A percentile compares a stretch with the other conserved stretches of the same genome.
phyloP scores from a whole-genome alignment of 2,329 filamentous ascomycete genomes.

The Phaeosphaeriaceae sp. region DNA sequence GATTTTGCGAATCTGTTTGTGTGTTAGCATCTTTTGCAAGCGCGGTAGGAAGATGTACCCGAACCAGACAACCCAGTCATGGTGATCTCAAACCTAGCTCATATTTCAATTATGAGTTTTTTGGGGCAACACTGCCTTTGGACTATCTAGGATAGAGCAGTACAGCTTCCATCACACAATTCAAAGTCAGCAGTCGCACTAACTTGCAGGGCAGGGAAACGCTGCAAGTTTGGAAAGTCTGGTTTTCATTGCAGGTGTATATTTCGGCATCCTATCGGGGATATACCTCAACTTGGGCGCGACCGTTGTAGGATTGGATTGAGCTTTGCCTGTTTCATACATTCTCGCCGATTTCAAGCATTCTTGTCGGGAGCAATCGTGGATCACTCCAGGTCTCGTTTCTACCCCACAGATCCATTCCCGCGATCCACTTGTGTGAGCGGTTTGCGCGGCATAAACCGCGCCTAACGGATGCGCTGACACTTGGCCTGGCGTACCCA shows the following conservation, averaged over 20 bases:
- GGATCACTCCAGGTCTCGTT: not conserved
- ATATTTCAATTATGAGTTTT: too few species aligned
- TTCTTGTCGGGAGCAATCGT: not conserved
- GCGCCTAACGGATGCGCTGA: not conserved
- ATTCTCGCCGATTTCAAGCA: not conserved
- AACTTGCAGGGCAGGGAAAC: too few species aligned
- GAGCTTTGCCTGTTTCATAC: not conserved
- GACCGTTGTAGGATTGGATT: not conserved
- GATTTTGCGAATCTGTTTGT: too few species aligned
- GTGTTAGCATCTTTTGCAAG: too few species aligned
- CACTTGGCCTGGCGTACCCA: not conserved
- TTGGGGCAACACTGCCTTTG: too few species aligned
- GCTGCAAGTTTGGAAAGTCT: not conserved
- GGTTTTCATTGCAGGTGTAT: not conserved
- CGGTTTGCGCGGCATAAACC: slow-evolving; percentile 1
- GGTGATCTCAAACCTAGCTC: too few species aligned
- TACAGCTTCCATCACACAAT: too few species aligned
- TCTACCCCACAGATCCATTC: slow-evolving; percentile 5
- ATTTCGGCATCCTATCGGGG: not conserved
- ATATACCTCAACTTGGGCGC: not conserved
- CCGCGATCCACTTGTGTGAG: not conserved
- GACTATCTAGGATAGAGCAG: too few species aligned
- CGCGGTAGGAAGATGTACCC: too few species aligned
- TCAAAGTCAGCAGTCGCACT: too few species aligned
- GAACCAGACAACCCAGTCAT: too few species aligned